These are phyloP conservation scores for Sugiyamaella pinicola DNA, from an alignment of 1,139 yeast species.

Conservation along the genomic window DNA sequence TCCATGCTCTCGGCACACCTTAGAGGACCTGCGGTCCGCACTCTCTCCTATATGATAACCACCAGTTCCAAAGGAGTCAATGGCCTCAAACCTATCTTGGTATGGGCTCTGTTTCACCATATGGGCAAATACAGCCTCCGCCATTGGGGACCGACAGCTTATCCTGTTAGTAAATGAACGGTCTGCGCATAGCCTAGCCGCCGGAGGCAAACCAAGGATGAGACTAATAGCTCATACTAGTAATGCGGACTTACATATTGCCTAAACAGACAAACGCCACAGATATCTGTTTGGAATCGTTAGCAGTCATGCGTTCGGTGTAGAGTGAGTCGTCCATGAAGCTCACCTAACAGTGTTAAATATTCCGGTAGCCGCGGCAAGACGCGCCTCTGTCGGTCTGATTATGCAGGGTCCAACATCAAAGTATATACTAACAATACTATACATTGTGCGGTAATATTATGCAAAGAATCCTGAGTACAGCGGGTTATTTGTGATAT, in stretches of 20 bases:
- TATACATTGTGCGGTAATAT: too few relatives aligned
- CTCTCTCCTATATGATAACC: conserved; percentile 80
- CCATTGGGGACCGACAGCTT: conserved; percentile 97
- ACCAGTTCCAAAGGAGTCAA: conserved; percentile 89
- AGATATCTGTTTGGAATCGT: conserved; percentile 20
- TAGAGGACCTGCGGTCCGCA: conserved; percentile 75
- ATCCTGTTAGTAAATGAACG: conserved; percentile 13
- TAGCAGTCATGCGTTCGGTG: conserved; percentile 15
- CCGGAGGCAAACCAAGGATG: not conserved
- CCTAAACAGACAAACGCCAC: conserved; percentile 79
- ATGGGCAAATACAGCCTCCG: conserved; percentile 85
- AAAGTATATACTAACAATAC: too few relatives aligned
- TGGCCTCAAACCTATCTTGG: conserved; percentile 48
- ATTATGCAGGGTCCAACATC: too few relatives aligned
- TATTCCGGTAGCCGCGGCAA: too few relatives aligned
- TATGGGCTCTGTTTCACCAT: conserved; percentile 56
- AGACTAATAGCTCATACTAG: too few relatives aligned
- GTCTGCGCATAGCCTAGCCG: not conserved
- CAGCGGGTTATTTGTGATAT: too few relatives aligned
- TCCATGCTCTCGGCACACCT: conserved; percentile 68
- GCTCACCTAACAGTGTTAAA: too few relatives aligned
- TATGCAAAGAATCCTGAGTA: too few relatives aligned
- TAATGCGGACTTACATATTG: conserved; percentile 64
- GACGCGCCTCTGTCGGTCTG: too few relatives aligned
- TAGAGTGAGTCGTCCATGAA: too few relatives aligned